phyloP scores from a whole-genome alignment of 352 stramenopile species.

The Thalassiosira hispida region DNA sequence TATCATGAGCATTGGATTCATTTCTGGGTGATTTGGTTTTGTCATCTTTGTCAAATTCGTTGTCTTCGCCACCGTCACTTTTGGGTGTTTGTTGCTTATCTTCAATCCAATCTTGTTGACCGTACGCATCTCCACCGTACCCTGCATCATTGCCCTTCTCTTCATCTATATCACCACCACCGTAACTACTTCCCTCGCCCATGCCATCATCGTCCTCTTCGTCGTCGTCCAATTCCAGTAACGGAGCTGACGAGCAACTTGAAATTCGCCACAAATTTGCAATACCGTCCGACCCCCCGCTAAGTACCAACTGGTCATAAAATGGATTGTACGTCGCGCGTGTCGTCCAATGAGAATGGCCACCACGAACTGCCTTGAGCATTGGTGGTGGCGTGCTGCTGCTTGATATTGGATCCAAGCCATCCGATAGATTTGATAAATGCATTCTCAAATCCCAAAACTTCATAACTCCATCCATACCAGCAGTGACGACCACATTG shows the following conservation, averaged over 20 bases:
- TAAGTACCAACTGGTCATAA: slow-evolving; percentile 97
- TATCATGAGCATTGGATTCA: slow-evolving; percentile 61
- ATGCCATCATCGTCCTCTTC: slow-evolving; percentile 68
- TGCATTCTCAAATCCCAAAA: slow-evolving; percentile 95
- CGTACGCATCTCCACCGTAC: not conserved
- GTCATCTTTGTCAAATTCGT: slow-evolving; percentile 16
- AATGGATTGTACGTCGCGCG: slow-evolving; percentile 96
- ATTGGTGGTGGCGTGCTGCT: slow-evolving; percentile 51
- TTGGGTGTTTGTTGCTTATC: not conserved
- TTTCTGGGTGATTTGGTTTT: slow-evolving; percentile 10
- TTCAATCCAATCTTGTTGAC: slow-evolving; percentile 14
- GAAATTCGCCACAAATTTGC: slow-evolving; percentile 96
- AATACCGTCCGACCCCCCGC: slow-evolving; percentile 90
- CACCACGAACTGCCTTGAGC: slow-evolving; percentile 86
- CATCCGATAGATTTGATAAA: slow-evolving; percentile 2
- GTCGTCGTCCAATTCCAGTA: slow-evolving; percentile 91
- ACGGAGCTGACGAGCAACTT: slow-evolving; percentile 94
- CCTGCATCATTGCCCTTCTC: not conserved
- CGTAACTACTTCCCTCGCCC: slow-evolving; percentile 77
- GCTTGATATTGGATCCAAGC: not conserved
- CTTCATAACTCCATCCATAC: slow-evolving; percentile 94
- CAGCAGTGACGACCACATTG: slow-evolving; percentile 89
- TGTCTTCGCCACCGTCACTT: slow-evolving; percentile 3
- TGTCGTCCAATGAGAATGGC: slow-evolving; percentile 93
- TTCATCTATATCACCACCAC: slow-evolving; percentile 76